Base-by-base conservation (phyloP, 331 rosid genomes). In the Arachis monticola region DNA sequence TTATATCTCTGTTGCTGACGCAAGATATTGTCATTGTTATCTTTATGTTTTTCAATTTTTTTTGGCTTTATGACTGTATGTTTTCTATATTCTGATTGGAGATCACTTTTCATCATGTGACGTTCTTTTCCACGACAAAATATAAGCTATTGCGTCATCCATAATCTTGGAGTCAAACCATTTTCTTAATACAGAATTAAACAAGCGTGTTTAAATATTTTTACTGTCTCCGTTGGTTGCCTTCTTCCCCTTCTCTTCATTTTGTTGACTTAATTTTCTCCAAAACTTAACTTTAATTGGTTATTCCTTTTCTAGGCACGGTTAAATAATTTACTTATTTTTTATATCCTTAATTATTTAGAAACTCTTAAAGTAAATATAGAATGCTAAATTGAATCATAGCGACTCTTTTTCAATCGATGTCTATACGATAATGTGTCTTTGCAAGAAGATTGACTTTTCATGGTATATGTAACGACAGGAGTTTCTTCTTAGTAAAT, bases 221-320 rank as follows among this genome's bases (percentile, higher is more conserved):
- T 64, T 81, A 14, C 13, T 3, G 44, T 14, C 38, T 53, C 41
- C 60, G 32, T 42, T 81, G 22, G 62, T 58, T 73, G 40, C 46
- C 27, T 3, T 7, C 17, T 56, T 40, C 51, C 12, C 30, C 1
- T 63, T 75, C 74, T 69, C 30, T 60, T 75, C 76, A 8, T 47
- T 60, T 5, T 52, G 63, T 75, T 83, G 71, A 69, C 59, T 74
- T 41, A 12, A 69, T 78, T 70, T 51, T 59, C 32, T 8, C 70
- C n/a, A 50, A 50, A 38, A 44, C 56, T 35, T 70, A 46, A 45
- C 44, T 74, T 74, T 52, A 67, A 65, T 51, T 31, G 42, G 7
- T 50, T 60, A 44, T 77, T 60, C 60, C 32, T 65, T 74, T 69
- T 41, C 22, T 51, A 22, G 22, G 60, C 65, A 27, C 57, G 40